Evolutionary conservation across 2,329 filamentous ascomycete genomes (phyloP).

Genomic region (Mycogone perniciosa): DNA sequence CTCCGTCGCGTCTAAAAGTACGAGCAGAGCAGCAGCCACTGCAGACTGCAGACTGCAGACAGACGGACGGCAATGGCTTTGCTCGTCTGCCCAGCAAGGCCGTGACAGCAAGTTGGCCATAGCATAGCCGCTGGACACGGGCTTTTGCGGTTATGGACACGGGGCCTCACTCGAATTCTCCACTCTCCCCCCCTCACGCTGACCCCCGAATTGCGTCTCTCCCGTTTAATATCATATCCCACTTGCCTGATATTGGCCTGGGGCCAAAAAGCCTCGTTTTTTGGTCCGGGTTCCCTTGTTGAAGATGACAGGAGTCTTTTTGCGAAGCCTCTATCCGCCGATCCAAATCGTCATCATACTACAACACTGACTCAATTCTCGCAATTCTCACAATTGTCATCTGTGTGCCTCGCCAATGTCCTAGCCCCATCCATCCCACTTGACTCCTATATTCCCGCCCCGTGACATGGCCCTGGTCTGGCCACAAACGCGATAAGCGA

Average conservation of each 20-base stretch:
- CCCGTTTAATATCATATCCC: too few relatives aligned
- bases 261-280: too few relatives aligned
- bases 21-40: too few relatives aligned
- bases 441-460: constrained; percentile 1
- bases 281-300: too few relatives aligned
- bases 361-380: too few relatives aligned
- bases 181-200: not conserved
- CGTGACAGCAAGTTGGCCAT: too few relatives aligned
- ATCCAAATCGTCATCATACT: too few relatives aligned
- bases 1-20: not conserved
- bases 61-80: constrained; percentile 6
- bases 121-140: not conserved
- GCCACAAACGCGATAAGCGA: constrained; percentile 15
- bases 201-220: not conserved
- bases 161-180: not conserved
- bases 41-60: not conserved
- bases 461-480: constrained; percentile 6
- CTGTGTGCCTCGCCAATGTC: not conserved
- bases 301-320: too few relatives aligned
- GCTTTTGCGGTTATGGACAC: not conserved
- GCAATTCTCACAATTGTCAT: not conserved
- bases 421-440: not conserved
- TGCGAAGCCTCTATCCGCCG: too few relatives aligned
- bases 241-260: too few relatives aligned
- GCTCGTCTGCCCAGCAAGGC: not conserved